Conservation (phyloP, 176 grass and related monocot species). For the Pontederia paniculata region DNA sequence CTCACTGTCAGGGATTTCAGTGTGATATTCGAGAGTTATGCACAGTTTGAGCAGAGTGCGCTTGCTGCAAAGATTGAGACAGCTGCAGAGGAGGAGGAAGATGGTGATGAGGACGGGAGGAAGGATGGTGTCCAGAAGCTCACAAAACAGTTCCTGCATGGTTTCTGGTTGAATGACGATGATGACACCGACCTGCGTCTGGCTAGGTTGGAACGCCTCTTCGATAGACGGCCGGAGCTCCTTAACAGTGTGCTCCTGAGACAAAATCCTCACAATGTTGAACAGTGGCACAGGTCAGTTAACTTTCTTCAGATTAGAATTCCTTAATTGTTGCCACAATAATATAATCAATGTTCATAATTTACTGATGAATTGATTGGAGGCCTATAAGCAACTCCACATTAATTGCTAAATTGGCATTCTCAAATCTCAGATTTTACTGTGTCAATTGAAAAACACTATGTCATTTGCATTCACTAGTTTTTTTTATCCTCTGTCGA, state of each 20-base stretch:
- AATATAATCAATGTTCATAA: too few species aligned
- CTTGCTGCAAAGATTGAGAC: conserved; percentile 65
- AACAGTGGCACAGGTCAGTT: conserved; percentile 76
- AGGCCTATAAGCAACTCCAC: too few species aligned
- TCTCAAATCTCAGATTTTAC: too few species aligned
- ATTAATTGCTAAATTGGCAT: too few species aligned
- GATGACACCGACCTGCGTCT: conserved; percentile 71
- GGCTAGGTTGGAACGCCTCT: conserved; percentile 54
- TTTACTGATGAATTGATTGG: too few species aligned
- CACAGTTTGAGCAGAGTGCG: conserved; percentile 78
- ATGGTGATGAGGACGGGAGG: conserved; percentile 15
- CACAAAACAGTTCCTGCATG: conserved; percentile 44
- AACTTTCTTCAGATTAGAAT: not conserved
- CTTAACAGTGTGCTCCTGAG: conserved; percentile 71
- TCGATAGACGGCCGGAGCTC: conserved; percentile 64
- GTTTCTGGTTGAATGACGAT: conserved; percentile 64
- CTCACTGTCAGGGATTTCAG: conserved; percentile 70
- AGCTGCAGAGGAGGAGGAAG: conserved; percentile 38
- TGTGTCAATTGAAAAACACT: not conserved
- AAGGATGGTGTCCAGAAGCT: conserved; percentile 45
- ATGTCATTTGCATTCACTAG: not conserved
- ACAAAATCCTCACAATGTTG: conserved; percentile 83
- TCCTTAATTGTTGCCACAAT: too few species aligned
- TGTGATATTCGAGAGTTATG: conserved; percentile 68
- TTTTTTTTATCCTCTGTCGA: not conserved